Conservation (phyloP, 2,329 filamentous ascomycete species). For the Davidsoniella virescens region DNA sequence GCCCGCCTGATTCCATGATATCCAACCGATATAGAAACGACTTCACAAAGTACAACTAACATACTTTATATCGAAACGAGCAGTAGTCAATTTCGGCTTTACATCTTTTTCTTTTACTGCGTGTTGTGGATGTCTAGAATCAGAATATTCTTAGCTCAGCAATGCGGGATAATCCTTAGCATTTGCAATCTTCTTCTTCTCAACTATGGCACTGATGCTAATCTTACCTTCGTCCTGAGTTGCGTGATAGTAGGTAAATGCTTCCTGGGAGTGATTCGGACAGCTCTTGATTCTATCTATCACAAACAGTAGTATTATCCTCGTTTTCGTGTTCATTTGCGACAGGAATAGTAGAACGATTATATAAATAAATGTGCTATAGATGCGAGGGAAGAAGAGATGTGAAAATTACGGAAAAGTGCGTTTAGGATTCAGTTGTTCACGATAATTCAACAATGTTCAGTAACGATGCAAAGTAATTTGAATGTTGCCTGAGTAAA, state of each 20-base stretch:
- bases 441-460: too few relatives aligned
- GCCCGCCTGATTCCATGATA: constrained; percentile 2
- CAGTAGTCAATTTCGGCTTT: neutral
- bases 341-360: too few relatives aligned
- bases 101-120: constrained; percentile 21
- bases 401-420: too few relatives aligned
- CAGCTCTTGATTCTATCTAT: constrained; percentile 41
- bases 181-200: constrained; percentile 67
- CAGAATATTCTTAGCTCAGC: constrained; percentile 74
- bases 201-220: constrained; percentile 85
- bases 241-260: constrained; percentile 83
- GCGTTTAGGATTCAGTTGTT: too few relatives aligned
- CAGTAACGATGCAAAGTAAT: too few relatives aligned
- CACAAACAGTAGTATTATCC: too few relatives aligned
- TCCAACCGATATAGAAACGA: constrained; percentile 1
- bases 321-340: too few relatives aligned
- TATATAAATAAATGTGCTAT: too few relatives aligned
- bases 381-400: too few relatives aligned
- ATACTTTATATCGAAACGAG: neutral
- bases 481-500: too few relatives aligned
- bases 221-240: constrained; percentile 86
- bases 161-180: constrained; percentile 73
- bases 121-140: constrained; percentile 78
- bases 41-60: neutral
- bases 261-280: constrained; percentile 77